A percentile compares a stretch with the other conserved stretches of the same genome.
Evolutionary conservation across 345 rosid genomes (phyloP).

Genomic region (Noccaea caerulescens): DNA sequence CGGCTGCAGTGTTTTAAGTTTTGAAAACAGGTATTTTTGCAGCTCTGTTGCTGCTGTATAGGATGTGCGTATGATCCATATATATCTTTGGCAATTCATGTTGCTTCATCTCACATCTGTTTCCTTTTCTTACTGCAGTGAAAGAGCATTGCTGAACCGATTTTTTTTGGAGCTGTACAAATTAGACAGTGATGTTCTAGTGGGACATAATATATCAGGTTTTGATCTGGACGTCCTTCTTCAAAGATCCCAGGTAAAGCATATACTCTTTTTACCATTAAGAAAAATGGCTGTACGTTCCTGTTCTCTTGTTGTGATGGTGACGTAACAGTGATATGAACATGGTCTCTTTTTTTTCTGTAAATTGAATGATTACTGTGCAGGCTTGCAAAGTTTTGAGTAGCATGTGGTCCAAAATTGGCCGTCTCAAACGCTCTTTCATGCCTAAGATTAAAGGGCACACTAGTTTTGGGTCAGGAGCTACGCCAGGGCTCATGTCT

Average conservation of each 20-base stretch:
- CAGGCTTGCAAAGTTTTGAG: slow-evolving; percentile 91
- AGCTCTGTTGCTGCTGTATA: slow-evolving; percentile 4
- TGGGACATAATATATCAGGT: slow-evolving; percentile 97
- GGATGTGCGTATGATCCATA: slow-evolving; percentile 12
- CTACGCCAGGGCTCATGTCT: slow-evolving; percentile 91
- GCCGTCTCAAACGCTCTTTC: slow-evolving; percentile 88
- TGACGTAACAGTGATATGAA: slow-evolving; percentile 17
- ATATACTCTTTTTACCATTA: slow-evolving; percentile 19
- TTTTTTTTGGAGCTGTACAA: slow-evolving; percentile 84
- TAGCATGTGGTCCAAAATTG: slow-evolving; percentile 97
- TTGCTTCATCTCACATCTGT: slow-evolving; percentile 23
- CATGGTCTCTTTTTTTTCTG: slow-evolving; percentile 4
- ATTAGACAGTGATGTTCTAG: slow-evolving; percentile 92
- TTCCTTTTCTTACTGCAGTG: slow-evolving; percentile 59
- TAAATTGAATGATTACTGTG: slow-evolving; percentile 21
- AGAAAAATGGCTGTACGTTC: background rate
- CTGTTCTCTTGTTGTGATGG: background rate
- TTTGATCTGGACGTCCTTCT: slow-evolving; percentile 97
- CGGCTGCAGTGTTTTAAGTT: slow-evolving; percentile 71
- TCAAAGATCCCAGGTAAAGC: slow-evolving; percentile 82
- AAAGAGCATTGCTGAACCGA: slow-evolving; percentile 89
- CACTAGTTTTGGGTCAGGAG: slow-evolving; percentile 82
- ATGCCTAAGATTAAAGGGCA: slow-evolving; percentile 95
- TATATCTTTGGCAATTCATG: slow-evolving; percentile 25
- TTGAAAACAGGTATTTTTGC: slow-evolving; percentile 74